These are phyloP conservation scores for Xylariaceae sp. DNA, from an alignment of 2,329 filamentous ascomycete species.

Conservation along the genomic window DNA sequence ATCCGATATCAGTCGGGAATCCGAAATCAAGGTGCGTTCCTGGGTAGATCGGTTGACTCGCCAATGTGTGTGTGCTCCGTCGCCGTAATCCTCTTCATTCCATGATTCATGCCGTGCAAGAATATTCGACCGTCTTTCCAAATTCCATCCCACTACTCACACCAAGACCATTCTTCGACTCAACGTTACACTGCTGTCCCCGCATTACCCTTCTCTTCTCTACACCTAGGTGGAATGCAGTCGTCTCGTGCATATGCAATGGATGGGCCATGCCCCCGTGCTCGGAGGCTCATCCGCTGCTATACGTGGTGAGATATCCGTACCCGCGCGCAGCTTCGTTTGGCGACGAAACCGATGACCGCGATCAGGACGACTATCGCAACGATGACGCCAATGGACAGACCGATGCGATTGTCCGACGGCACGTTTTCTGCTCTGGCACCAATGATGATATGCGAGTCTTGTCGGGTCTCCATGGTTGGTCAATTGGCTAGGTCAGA, in stretches of 20 bases:
- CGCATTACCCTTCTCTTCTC: not conserved
- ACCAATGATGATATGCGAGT: not conserved
- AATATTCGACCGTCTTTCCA: too few species aligned
- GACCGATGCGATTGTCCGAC: too few species aligned
- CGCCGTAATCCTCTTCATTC: too few species aligned
- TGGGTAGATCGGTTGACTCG: too few species aligned
- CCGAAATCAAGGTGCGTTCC: too few species aligned
- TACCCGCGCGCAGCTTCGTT: not conserved
- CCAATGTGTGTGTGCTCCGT: too few species aligned
- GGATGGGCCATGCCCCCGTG: not conserved
- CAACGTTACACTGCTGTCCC: not conserved
- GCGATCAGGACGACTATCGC: not conserved
- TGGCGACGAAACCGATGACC: not conserved
- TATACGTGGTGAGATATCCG: not conserved
- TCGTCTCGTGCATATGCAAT: not conserved
- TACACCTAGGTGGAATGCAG: not conserved
- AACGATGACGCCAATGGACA: not conserved
- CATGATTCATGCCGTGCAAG: too few species aligned
- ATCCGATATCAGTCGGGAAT: too few species aligned
- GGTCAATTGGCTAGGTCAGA: not conserved
- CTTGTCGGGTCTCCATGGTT: not conserved
- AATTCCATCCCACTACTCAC: too few species aligned
- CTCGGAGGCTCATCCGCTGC: not conserved
- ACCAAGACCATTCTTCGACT: not conserved
- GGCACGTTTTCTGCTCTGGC: too few species aligned